These are phyloP conservation scores for Hansenula sp. DNA, from an alignment of 1,139 yeast species.

Conservation along the genomic window DNA sequence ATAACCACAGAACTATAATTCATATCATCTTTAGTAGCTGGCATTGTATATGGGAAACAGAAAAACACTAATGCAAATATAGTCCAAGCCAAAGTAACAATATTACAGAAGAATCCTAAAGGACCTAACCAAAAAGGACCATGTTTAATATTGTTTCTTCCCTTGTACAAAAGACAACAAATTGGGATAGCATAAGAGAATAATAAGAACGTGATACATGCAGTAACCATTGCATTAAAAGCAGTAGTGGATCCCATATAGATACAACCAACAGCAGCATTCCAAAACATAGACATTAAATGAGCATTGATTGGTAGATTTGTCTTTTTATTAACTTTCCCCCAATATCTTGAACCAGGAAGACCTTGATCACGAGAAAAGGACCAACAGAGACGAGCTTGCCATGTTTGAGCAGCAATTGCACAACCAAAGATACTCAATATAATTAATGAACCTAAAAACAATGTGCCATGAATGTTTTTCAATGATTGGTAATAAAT, in stretches of 20 bases:
- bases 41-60: slow-evolving; percentile 61
- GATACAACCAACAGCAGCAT: slow-evolving; percentile 41
- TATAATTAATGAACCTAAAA: slow-evolving; percentile 50
- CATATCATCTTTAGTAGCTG: slow-evolving; percentile 57
- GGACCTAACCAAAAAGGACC: slow-evolving; percentile 71
- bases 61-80: slow-evolving; percentile 53
- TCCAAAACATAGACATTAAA: slow-evolving; percentile 39
- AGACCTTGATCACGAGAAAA: slow-evolving; percentile 62
- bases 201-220: slow-evolving; percentile 44
- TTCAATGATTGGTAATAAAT: slow-evolving; percentile 59
- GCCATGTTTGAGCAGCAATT: slow-evolving; percentile 70
- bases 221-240: slow-evolving; percentile 49
- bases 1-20: slow-evolving; percentile 63
- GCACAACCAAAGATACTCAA: slow-evolving; percentile 66
- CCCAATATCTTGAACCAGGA: slow-evolving; percentile 41
- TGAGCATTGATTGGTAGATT: slow-evolving; percentile 50
- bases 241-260: slow-evolving; percentile 49
- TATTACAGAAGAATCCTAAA: slow-evolving; percentile 50
- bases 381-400: slow-evolving; percentile 69
- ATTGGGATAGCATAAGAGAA: slow-evolving; percentile 44
- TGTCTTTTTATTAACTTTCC: slow-evolving; percentile 36
- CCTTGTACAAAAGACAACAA: slow-evolving; percentile 45
- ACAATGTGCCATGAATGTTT: slow-evolving; percentile 56
- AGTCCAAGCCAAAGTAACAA: slow-evolving; percentile 54
- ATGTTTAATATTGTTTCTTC: slow-evolving; percentile 51